Base-by-base conservation (phyloP, 2,329 filamentous ascomycete genomes). In the Anthostomella pinea region DNA sequence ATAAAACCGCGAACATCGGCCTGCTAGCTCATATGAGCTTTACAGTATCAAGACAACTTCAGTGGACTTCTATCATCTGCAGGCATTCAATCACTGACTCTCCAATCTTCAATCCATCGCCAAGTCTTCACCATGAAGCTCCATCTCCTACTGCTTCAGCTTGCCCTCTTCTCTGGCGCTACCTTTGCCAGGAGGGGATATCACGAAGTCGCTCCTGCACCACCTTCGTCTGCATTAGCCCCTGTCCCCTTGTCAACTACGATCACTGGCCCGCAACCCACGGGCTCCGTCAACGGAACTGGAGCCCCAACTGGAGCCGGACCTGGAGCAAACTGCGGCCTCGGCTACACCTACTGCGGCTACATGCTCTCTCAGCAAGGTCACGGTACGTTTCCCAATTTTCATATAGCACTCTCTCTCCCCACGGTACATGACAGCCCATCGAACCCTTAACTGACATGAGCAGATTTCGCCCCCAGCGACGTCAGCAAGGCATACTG, bases 311-410 rank as follows among this genome's bases (percentile, higher is more conserved):
- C 22, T 10, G 49, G 45, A 2, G 30, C 54, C 11, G 9, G 29
- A n/a, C 29, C 22, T 10, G 49, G 45, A 2, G 30, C 54, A 4
- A 55, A 53, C 21, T 60, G 57, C n/a, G 56, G 54, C 9, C 58
- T 59, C 30, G 57, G 56, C 4, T 60, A 54, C 38, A 60, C 56
- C 6, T 59, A 59, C 36, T 59, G 56, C 35, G 56, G 56, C 2
- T 59, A 54, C 31, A 57, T 57, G 51, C 46, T 59, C 24, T 51
- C 50, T 13, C 30, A 36, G 5, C 38, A 32, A 13, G 51, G 49
- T 3, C 57, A 60, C 16, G 54, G 57, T 59, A 49, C n/a, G 55
- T 47, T 10, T 15, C 14, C 23, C 11, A 29, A 16, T 15, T n/a
- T 22, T 30, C 7, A 4, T 21, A n/a, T 38, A 14, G 13, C 21